Base-by-base conservation (phyloP, 495 filamentous ascomycete genomes). In the Aspergillus incahuasiensis region DNA sequence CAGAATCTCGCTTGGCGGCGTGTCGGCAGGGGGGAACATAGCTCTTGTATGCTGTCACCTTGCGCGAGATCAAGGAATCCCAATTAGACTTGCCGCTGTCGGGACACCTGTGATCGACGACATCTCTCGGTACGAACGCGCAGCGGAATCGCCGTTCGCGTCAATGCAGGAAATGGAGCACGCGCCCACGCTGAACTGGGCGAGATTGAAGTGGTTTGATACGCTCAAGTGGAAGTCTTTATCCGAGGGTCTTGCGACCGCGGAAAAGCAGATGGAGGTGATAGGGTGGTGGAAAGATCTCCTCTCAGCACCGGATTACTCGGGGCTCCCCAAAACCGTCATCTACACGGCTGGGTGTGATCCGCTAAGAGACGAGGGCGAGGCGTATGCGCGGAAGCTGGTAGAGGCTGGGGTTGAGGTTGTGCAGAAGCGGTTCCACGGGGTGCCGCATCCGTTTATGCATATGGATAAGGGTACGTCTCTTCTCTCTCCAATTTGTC, bases 321-420 rank as follows among this genome's bases (percentile, higher is more conserved):
- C 46, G 2, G 58, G 62, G 1, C 59, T 82, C 9, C 70, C 74
- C 30, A 68, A 71, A 16, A 80, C 78, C 0, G 74, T 76, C 28
- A 68, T 82, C 20, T 68, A 74, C 25, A 80, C 78, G 0, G 77
- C 71, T 13, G 74, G 75, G 11, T 71, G 70, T 49, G 79, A 82
- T 52, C 74, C 77, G 0, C 52, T 82, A 48, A 59, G 79, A 1
- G 79, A 81, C 59, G 79, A 82, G 61, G 79, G 78, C 0, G 78
- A 80, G 62, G 74, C 74, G 0, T 82, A 81, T 56, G 78, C 68
- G 1, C 54, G 60, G 55, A 75, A 74, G 52, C 62, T 82, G 16
- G 55, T 79, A 22, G 70, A 74, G 35, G 71, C 65, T 1, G 78
- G 78, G 8, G 73, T 66, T 48, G 70, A 73, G 60, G 76, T 79